Base-by-base conservation (phyloP, 345 rosid species). In the Laguncularia racemosa region DNA sequence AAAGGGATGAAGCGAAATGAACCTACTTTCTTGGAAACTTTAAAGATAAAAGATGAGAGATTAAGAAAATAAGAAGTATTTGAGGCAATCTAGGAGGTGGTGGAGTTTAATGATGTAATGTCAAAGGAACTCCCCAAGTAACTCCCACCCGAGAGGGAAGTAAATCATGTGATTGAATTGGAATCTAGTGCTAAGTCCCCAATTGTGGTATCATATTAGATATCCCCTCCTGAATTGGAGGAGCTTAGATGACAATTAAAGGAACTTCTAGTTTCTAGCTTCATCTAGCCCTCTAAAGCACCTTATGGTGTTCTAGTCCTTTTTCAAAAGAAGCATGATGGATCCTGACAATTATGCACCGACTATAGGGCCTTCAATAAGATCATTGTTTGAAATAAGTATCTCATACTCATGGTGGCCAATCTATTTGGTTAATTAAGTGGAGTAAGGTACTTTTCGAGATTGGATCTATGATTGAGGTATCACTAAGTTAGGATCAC, bases 401-500 rank as follows among this genome's bases (percentile, higher is more conserved):
- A 57, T 12, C 57, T 23, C 0, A 53, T 66, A 0, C 59, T 52
- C 1, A 10, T 58, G 14, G 52, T 66, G 12, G 38, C 2, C 2
- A 45, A 66, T 14, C 12, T 66, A 38, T 66, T 58, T 16, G 58
- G 44, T 43, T 45, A 19, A 2, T 11, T 58, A 13, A 13, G 46
- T 0, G 16, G 46, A 3, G 63, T 58, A 0, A 10, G 16, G 11
- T 53, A 26, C 12, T 51, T 38, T 44, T 8, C 51, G 9, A 65
- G 57, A 18, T 19, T 65, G 0, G 70, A 64, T 19, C 14, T 64
- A 6, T 20, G 62, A 0, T 66, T 48, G 2, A 48, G 54, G 3
- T 66, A 66, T 40, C 59, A 46, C n/a, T 59, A 66, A 23, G 59
- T 66, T 3, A 10, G 54, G 15, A 66, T 66, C 6, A 17, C 48